Evolutionary conservation across 2,329 filamentous ascomycete genomes (phyloP).

Genomic region (Trichoderma brevicompactum): DNA sequence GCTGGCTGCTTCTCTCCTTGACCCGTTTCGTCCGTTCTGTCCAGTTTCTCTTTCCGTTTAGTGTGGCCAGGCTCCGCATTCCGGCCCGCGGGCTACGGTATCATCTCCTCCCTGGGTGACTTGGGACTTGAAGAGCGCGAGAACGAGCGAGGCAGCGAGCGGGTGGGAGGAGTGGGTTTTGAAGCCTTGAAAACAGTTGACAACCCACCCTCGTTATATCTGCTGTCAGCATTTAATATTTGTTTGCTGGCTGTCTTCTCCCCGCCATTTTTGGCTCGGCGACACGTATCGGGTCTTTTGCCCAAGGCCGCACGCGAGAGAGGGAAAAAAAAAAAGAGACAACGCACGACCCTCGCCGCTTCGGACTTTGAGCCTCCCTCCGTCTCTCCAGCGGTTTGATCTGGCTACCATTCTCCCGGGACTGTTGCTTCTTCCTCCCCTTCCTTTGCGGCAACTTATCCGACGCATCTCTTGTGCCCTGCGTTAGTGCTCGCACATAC

Average conservation of each 20-base stretch:
- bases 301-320: neutral
- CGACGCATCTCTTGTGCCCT: slow-evolving; percentile 1
- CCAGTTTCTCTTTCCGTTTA: slow-evolving; percentile 20
- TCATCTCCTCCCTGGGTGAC: neutral
- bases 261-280: slow-evolving; percentile 14
- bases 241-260: slow-evolving; percentile 3
- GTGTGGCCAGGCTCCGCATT: slow-evolving; percentile 25
- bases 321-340: neutral
- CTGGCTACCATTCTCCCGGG: neutral
- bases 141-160: slow-evolving; percentile 12
- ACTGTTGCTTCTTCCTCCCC: neutral
- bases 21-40: neutral
- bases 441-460: neutral
- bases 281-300: neutral
- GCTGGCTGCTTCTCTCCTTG: neutral
- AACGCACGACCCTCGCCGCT: neutral
- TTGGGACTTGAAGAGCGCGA: slow-evolving; percentile 9
- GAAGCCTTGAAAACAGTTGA: slow-evolving; percentile 9
- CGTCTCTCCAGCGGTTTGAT: neutral
- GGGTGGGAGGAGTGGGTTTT: slow-evolving; percentile 18
- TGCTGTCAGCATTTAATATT: slow-evolving; percentile 27
- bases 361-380: neutral
- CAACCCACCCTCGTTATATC: slow-evolving; percentile 17
- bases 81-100: slow-evolving; percentile 16
- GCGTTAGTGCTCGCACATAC: slow-evolving; percentile 7